Evolutionary conservation across 2,329 filamentous ascomycete genomes (phyloP), one percentile per base, ranked within the genome.

Genomic region (Pseudonectria buxi): DNA sequence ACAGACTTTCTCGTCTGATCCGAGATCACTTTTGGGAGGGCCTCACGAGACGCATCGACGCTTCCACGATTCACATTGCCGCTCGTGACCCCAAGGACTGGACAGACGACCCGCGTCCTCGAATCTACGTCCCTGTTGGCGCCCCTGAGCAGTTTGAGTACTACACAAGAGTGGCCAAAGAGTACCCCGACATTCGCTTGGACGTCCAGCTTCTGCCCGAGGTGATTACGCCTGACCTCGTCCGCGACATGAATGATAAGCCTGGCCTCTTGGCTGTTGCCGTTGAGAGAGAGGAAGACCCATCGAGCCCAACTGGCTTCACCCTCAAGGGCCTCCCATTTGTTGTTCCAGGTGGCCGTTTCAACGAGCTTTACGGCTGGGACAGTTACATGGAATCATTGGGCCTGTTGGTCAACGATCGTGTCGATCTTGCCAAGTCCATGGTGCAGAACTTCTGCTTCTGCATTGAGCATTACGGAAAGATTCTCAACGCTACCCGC

Each of bases 311-410:
- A 15, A 84, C 83, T 3, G 81, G 81, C 26, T 72, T 84, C 56
- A 83, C 83, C 4, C 67, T 94, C 27, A 72, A 74, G 25, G 92
- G 92, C 3, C 71, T 94, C 39, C 90, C 92, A 0, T 98, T 96
- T 51, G 88, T 96, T n/a, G 92, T 98, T 3, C 92, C 92, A 0
- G 92, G 92, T 40, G 92, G 92, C 15, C 79, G 92, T 22, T 98
- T 98, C 78, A 98, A 98, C 62, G 92, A 98, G 61, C 66, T 98
- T 14, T 98, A 98, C 58, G 90, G 90, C 30, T 98, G 92, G 92
- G 92, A 98, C 63, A 95, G 88, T 59, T 98, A 96, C 68, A 96
- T 98, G 88, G 86, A 90, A 59, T 92, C 90, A 5, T 71, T 96
- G 3, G 92, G 92, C 13, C 72, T 98, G 39, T 69, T 96, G 40